Base-by-base conservation (phyloP, 73 alveolate species). In the Durusdinium trenchii region DNA sequence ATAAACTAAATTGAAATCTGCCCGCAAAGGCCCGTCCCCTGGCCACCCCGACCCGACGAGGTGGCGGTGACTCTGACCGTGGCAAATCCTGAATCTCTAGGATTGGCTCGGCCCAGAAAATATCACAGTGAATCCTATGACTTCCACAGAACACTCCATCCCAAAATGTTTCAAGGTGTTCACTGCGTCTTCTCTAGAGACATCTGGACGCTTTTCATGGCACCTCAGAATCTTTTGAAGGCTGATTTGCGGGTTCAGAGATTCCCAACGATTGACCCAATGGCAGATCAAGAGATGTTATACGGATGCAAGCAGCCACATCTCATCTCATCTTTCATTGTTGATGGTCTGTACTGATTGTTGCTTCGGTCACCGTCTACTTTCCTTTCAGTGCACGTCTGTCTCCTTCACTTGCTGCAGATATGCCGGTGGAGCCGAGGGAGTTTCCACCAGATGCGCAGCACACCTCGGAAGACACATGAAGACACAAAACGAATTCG, bases 401-500 rank as follows among this genome's bases (percentile, higher is more conserved):
- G 1, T 60, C n/a, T 38, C 89, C 91, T 81, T 81, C 71, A 48
- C 91, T 48, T 81, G 64, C n/a, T n/a, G n/a, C 48, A 81, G 47
- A 38, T 84, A 84, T 12, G 75, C 76, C 12, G 94, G 94, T 16
- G 73, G 54, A 20, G 73, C 30, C 40, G 94, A 84, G 23, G 94
- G 94, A n/a, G 94, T 84, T 52, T 84, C 94, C 94, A 84, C 7
- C 94, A 84, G 51, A 45, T 84, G 94, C 52, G 54, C 94, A 36
- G 94, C 94, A 84, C 94, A 84, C 94, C 94, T 84, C 50, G 18
- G 43, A 23, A 7, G 5, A 62, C 32, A 62, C 32, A 62, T 62
- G 32, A 16, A 73, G 18, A 9, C 16, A 60, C 73, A 23, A 32
- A 32, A 32, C 30, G 73, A 60, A 23, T 60, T 60, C 1, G 73